Conservation (phyloP, 805 yeast species). For the Candida boleticola region DNA sequence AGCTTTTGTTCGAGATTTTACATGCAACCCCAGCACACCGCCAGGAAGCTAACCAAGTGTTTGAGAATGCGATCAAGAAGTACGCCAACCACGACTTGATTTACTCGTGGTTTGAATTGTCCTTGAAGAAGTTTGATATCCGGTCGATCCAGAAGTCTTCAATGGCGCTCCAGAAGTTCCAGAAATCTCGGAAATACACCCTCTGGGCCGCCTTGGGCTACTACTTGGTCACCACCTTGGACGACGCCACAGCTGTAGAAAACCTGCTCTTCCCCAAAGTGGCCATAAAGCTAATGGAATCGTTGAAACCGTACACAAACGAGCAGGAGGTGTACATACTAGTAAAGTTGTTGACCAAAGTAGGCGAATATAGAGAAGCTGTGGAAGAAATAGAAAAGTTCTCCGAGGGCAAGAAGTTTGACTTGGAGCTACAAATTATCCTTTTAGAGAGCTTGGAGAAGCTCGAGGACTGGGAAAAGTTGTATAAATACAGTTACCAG, state of each 20-base stretch:
- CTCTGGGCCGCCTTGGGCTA: conserved; percentile 59
- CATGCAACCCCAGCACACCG: conserved; percentile 24
- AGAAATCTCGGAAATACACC: conserved; percentile 28
- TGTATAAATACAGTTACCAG: conserved; percentile 38
- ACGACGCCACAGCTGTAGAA: conserved; percentile 22
- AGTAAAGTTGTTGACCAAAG: conserved; percentile 46
- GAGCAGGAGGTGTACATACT: conserved; percentile 69
- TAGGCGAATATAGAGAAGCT: conserved; percentile 32
- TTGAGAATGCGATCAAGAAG: conserved; percentile 57
- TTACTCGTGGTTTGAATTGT: conserved; percentile 56
- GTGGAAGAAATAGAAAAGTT: conserved; percentile 23
- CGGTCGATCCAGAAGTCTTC: conserved; percentile 55
- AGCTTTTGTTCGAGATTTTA: conserved; percentile 47
- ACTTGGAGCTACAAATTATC: conserved; percentile 62
- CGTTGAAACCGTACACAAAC: conserved; percentile 47
- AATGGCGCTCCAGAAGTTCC: conserved; percentile 36
- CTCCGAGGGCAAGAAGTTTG: conserved; percentile 36
- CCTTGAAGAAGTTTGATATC: conserved; percentile 47
- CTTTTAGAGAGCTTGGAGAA: conserved; percentile 47
- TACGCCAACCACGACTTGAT: conserved; percentile 50
- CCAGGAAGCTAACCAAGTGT: conserved; percentile 45
- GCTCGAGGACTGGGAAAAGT: conserved; percentile 39
- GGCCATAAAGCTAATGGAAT: conserved; percentile 56
- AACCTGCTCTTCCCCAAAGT: conserved; percentile 19
- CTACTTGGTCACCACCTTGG: conserved; percentile 37